phyloP scores from a whole-genome alignment of 2,329 filamentous ascomycete species.

The Fusarium sp. region DNA sequence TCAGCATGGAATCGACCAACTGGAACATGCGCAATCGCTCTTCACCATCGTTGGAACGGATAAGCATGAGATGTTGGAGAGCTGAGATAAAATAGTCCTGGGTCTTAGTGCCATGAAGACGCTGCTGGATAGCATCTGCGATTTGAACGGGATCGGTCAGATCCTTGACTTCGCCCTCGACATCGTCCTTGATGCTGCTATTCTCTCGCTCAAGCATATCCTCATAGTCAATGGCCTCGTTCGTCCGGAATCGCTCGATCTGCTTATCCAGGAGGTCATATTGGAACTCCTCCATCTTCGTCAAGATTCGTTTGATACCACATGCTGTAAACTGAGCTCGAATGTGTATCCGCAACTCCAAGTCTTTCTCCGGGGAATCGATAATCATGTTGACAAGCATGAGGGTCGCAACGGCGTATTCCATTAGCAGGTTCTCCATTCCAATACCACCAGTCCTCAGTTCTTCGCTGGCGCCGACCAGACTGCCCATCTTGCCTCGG shows the following conservation, averaged over 20 bases:
- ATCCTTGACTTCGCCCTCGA: conserved; percentile 89
- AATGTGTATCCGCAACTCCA: conserved; percentile 93
- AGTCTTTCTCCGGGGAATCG: conserved; percentile 87
- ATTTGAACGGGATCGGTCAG: conserved; percentile 94
- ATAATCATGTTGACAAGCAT: conserved; percentile 97
- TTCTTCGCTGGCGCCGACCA: conserved; percentile 96
- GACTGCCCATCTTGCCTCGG: conserved; percentile 97
- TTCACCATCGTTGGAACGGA: conserved; percentile 90
- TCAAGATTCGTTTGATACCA: conserved; percentile 92
- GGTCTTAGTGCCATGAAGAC: conserved; percentile 82
- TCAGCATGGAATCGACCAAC: conserved; percentile 97
- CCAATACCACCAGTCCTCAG: conserved; percentile 95
- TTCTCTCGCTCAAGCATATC: conserved; percentile 93
- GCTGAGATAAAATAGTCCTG: conserved; percentile 97
- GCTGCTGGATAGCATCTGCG: conserved; percentile 89
- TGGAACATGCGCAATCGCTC: conserved; percentile 96
- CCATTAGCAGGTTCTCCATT: conserved; percentile 99
- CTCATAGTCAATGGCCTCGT: conserved; percentile 98
- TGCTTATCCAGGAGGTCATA: conserved; percentile 99
- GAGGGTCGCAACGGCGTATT: conserved; percentile 94
- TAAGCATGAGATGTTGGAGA: conserved; percentile 92
- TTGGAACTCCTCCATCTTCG: conserved; percentile 98
- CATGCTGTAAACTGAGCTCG: conserved; percentile 95
- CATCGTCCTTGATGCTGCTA: conserved; percentile 87
- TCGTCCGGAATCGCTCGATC: conserved; percentile 90